Conservation (phyloP, 2,329 filamentous ascomycete genomes). For the Cladophialophora bantiana region DNA sequence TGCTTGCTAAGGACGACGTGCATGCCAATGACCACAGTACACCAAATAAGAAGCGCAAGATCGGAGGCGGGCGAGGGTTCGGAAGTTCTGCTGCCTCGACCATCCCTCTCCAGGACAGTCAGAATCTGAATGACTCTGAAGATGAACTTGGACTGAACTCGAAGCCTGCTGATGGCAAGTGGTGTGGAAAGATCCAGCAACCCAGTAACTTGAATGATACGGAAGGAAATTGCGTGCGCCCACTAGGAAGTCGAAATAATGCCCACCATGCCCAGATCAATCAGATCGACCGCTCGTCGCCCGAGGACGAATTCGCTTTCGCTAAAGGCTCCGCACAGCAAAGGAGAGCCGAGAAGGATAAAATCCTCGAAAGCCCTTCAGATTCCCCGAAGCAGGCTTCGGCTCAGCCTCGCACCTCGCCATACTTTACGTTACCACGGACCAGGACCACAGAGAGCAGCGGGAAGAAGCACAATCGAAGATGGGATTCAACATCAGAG, state of each 20-base stretch:
- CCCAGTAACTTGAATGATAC: neutral
- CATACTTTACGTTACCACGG: slow-evolving; percentile 17
- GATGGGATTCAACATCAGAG: slow-evolving; percentile 1
- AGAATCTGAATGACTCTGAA: slow-evolving; percentile 26
- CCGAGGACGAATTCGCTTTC: slow-evolving; percentile 27
- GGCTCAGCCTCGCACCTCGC: slow-evolving; percentile 8
- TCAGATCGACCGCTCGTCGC: slow-evolving; percentile 1
- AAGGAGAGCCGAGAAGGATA: slow-evolving; percentile 28
- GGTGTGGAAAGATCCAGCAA: neutral
- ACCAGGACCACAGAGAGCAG: neutral
- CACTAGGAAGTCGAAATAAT: neutral
- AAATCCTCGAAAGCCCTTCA: slow-evolving; percentile 26
- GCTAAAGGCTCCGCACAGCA: slow-evolving; percentile 28
- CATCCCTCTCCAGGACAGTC: slow-evolving; percentile 24
- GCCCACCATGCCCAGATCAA: neutral
- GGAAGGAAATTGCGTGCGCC: neutral
- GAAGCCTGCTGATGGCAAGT: neutral
- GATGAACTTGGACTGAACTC: slow-evolving; percentile 32
- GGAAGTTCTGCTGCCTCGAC: slow-evolving; percentile 9
- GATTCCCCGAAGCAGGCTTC: neutral
- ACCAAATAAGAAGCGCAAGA: slow-evolving; percentile 30
- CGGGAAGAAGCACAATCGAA: neutral
- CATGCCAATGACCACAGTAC: slow-evolving; percentile 25
- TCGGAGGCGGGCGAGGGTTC: slow-evolving; percentile 5
- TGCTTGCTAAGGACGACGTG: neutral